A percentile compares a stretch with the other conserved stretches of the same genome.
Conservation (phyloP, 306 rosid genomes). For the Citrullus amarus region DNA sequence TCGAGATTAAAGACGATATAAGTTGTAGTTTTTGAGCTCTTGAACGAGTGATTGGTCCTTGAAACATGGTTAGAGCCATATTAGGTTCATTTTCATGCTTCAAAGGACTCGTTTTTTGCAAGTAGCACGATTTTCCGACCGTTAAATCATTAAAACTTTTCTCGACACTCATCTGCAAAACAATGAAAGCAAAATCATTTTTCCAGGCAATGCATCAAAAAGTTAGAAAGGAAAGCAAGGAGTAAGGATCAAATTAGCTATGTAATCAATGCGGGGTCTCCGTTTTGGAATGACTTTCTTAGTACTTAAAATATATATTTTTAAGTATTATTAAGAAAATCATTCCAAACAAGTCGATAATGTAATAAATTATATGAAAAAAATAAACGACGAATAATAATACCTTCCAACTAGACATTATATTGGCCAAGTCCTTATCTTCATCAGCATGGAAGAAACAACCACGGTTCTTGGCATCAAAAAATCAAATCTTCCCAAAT, state of each 20-base stretch:
- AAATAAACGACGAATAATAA: not conserved
- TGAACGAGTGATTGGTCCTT: not conserved
- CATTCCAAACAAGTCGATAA: no score
- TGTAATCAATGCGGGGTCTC: not conserved
- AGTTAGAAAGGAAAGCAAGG: not conserved
- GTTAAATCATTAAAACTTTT: not conserved
- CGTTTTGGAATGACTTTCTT: no score
- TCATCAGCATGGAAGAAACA: conserved; percentile 58
- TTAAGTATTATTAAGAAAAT: not conserved
- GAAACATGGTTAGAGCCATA: not conserved
- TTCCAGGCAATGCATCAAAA: not conserved
- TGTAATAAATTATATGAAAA: no score
- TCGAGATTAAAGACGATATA: not conserved
- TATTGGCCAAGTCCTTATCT: conserved; percentile 42
- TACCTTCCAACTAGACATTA: conserved; percentile 9
- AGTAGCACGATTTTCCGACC: not conserved
- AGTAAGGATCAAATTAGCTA: no score
- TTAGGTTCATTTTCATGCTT: not conserved
- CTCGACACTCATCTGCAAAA: not conserved
- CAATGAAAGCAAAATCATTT: not conserved
- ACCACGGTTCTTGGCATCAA: conserved; percentile 41
- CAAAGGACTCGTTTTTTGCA: not conserved
- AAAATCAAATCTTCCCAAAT: conserved; percentile 44
- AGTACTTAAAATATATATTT: no score
- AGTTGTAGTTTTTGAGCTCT: not conserved